Evolutionary conservation across 345 rosid species (phyloP), one percentile per base, ranked within the genome.

Genomic region (Acer yangbiense): DNA sequence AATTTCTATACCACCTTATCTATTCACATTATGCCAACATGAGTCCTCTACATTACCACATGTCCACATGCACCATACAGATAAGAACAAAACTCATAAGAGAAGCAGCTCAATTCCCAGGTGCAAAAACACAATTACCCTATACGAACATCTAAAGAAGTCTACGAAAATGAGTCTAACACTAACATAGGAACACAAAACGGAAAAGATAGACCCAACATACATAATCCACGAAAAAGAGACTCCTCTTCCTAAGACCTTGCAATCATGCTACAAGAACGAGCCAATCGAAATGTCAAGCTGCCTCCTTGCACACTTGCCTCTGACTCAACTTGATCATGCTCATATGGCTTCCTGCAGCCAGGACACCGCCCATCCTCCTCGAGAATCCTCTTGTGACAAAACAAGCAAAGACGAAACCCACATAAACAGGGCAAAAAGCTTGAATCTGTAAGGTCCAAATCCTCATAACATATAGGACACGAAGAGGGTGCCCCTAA

Each of bases 281-380:
- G 94, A 80, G 88, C 82, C 87, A 93, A 85, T 72, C 86, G 86
- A 71, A 89, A 75, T 9, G 95, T 84, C 65, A 89, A 79, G 76
- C 88, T 83, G 76, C 93, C 89, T 82, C 88, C 90, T 69, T 75
- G 91, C 62, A 85, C 79, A 73, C 81, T 83, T 16, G 91, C 81
- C 89, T 90, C 94, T 3, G 81, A 83, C 78, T 87, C 88, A 65
- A 82, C 67, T n/a, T 85, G 74, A 69, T 88, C 85, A 66, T 66
- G 86, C 71, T 88, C 85, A 60, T 95, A 95, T 0, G 88, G 91
- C 83, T 93, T 91, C 85, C 99, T 90, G 83, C 98, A 95, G 77
- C 95, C 94, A 3, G 99, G 99, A 85, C 99, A 95, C 54, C 98
- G 96, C 18, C 92, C 93, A 84, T 95, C 97, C 79, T 85, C 95